Evolutionary conservation across 768 basidiomycete species (phyloP).

Genomic region (Tylopilus vinaceipallidus): DNA sequence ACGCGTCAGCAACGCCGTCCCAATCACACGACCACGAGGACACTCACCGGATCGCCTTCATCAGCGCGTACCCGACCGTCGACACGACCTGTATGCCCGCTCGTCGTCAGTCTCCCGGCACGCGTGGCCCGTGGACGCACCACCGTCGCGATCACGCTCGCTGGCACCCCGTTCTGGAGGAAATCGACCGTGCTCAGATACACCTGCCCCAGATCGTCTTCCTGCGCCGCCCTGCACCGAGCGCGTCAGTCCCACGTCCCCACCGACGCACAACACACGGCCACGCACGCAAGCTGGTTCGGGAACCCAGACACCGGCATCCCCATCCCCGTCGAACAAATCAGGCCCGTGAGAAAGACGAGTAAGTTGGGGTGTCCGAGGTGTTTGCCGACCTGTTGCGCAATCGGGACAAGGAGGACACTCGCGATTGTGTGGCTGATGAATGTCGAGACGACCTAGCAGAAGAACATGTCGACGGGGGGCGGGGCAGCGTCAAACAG

Average conservation of each 20-base stretch:
- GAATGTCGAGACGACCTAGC: slow-evolving; percentile 82
- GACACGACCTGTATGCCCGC: slow-evolving; percentile 21
- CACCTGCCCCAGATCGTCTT: slow-evolving; percentile 88
- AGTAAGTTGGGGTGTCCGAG: slow-evolving; percentile 77
- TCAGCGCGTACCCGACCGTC: slow-evolving; percentile 17
- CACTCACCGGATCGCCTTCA: slow-evolving; percentile 17
- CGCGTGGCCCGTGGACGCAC: slow-evolving; percentile 39
- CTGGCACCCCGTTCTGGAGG: slow-evolving; percentile 90
- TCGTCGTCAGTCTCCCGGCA: not conserved
- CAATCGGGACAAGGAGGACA: slow-evolving; percentile 95
- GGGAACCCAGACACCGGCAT: slow-evolving; percentile 99
- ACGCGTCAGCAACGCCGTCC: not conserved
- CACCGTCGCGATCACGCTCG: slow-evolving; percentile 84
- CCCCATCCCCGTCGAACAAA: slow-evolving; percentile 96
- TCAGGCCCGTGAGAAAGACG: slow-evolving; percentile 89
- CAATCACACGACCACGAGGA: not conserved
- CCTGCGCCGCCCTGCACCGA: slow-evolving; percentile 73
- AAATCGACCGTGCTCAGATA: slow-evolving; percentile 88
- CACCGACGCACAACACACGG: not conserved
- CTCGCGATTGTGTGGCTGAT: slow-evolving; percentile 98
- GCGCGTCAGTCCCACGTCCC: not conserved
- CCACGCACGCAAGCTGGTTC: slow-evolving; percentile 87
- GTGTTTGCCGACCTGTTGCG: slow-evolving; percentile 81
- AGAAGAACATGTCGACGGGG: not conserved
- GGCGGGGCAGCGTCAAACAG: too few relatives aligned